A percentile compares a stretch with the other conserved stretches of the same genome.
Conservation (phyloP, 2,329 filamentous ascomycete species). For the Diaporthe sp. region DNA sequence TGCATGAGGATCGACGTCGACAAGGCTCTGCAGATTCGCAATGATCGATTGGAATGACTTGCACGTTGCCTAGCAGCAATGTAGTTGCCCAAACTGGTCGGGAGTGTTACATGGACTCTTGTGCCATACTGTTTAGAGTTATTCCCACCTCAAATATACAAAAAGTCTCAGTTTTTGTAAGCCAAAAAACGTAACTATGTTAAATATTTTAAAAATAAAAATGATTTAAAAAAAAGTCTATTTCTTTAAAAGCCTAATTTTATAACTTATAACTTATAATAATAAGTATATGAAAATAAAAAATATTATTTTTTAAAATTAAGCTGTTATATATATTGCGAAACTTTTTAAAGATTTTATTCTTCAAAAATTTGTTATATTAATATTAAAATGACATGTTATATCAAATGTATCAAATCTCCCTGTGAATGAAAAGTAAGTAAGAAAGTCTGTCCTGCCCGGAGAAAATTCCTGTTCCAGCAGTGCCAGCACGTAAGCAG, state of each 20-base stretch:
- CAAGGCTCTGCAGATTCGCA: constrained; percentile 21
- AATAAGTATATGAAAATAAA: background rate
- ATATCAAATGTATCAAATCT: background rate
- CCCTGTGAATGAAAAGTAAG: background rate
- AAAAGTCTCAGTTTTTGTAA: background rate
- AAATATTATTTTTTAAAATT: background rate
- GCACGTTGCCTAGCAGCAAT: constrained; percentile 10
- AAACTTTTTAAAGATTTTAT: too few species aligned
- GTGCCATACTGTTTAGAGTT: background rate
- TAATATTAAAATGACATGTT: too few species aligned
- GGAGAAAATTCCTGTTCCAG: constrained; percentile 17
- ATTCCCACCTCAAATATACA: background rate
- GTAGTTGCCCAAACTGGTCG: background rate
- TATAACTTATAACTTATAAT: too few species aligned
- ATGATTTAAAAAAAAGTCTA: too few species aligned
- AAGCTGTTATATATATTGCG: background rate
- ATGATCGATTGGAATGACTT: constrained; percentile 15
- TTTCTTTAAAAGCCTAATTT: too few species aligned
- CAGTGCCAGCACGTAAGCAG: constrained; percentile 15
- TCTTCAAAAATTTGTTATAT: background rate
- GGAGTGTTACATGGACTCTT: background rate
- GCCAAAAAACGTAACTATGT: too few species aligned
- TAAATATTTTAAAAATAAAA: background rate
- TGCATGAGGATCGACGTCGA: constrained; percentile 17
- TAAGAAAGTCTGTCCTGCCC: background rate